These are phyloP conservation scores for Filobasidium wieringae DNA, from an alignment of 768 basidiomycete genomes.

Conservation along the genomic window DNA sequence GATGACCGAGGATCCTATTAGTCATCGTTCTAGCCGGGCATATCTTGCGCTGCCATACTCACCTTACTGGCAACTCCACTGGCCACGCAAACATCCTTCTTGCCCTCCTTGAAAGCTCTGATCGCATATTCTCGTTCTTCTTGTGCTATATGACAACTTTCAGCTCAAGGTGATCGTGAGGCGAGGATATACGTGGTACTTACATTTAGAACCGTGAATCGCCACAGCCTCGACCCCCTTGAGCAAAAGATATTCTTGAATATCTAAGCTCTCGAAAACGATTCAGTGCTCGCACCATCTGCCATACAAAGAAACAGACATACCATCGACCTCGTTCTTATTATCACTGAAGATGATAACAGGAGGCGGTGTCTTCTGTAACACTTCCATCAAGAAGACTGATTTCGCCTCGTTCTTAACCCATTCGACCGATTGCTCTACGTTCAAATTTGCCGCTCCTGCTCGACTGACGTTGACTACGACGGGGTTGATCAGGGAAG, in stretches of 20 bases:
- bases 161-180: neutral
- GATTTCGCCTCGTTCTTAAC: slow-evolving; percentile 99
- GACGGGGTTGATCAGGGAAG: slow-evolving; percentile 86
- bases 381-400: slow-evolving; percentile 93
- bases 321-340: slow-evolving; percentile 99
- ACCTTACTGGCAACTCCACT: slow-evolving; percentile 92
- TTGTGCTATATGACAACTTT: slow-evolving; percentile 51
- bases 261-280: slow-evolving; percentile 49
- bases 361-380: slow-evolving; percentile 96
- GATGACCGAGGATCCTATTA: too few species aligned
- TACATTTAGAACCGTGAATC: slow-evolving; percentile 95
- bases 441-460: slow-evolving; percentile 92
- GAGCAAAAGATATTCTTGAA: slow-evolving; percentile 89
- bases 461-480: slow-evolving; percentile 96
- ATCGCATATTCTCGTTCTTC: slow-evolving; percentile 99
- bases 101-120: slow-evolving; percentile 91
- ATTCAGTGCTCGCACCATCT: too few species aligned
- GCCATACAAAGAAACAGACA: too few species aligned
- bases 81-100: slow-evolving; percentile 98
- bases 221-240: slow-evolving; percentile 98
- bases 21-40: too few species aligned
- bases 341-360: slow-evolving; percentile 97
- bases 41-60: too few species aligned
- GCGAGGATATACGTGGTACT: slow-evolving; percentile 34
- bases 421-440: slow-evolving; percentile 75